Conservation (phyloP, 495 filamentous ascomycete species). For the Trichoderma gamsii region DNA sequence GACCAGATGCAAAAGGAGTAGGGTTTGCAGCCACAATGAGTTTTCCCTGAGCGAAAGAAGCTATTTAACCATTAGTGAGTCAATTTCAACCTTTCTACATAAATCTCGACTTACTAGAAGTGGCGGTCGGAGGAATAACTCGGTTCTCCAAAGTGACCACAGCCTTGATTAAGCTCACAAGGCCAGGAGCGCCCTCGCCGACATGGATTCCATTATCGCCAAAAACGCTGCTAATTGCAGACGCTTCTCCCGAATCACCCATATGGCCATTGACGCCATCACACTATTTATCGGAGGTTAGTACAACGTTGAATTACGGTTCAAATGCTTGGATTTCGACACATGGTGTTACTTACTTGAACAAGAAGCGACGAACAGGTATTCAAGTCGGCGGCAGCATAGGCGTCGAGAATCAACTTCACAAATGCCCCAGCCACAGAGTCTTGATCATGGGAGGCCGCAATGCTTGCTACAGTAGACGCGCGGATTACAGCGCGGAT, state of each 20-base stretch:
- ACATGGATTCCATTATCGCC: slow-evolving; percentile 34
- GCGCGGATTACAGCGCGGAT: slow-evolving; percentile 47
- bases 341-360: background rate
- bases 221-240: slow-evolving; percentile 30
- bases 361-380: background rate
- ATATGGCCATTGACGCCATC: slow-evolving; percentile 31
- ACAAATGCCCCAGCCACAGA: background rate
- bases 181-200: slow-evolving; percentile 43
- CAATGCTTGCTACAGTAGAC: slow-evolving; percentile 20
- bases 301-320: background rate
- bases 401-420: background rate
- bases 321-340: background rate
- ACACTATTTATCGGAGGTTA: slow-evolving; percentile 13
- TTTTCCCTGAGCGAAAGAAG: background rate
- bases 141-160: slow-evolving; percentile 42
- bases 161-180: slow-evolving; percentile 45
- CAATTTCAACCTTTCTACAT: slow-evolving; percentile 13
- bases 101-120: background rate
- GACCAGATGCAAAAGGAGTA: slow-evolving; percentile 21
- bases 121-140: slow-evolving; percentile 27
- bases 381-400: background rate
- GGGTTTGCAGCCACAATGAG: slow-evolving; percentile 23
- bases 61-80: slow-evolving; percentile 11
- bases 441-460: background rate
- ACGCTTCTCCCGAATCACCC: slow-evolving; percentile 35